phyloP scores from a whole-genome alignment of 1,139 yeast genomes.

The Kurtzmaniella quercitrusa region DNA sequence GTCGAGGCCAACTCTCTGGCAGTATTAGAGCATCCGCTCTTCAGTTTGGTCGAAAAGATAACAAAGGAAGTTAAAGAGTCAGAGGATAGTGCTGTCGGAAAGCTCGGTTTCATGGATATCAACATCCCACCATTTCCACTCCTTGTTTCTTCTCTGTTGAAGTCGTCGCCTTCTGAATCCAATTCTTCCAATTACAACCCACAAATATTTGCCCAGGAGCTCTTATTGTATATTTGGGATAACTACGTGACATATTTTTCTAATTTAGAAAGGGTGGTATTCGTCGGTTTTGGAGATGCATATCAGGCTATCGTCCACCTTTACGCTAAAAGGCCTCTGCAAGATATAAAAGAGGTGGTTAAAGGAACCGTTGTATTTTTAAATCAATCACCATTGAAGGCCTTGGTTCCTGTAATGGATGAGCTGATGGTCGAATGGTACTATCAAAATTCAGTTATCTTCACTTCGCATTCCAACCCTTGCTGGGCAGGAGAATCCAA shows the following conservation, averaged over 20 bases:
- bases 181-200: slow-evolving; percentile 47
- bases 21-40: slow-evolving; percentile 46
- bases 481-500: slow-evolving; percentile 58
- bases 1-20: slow-evolving; percentile 72
- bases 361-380: slow-evolving; percentile 72
- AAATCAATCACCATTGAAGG: slow-evolving; percentile 61
- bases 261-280: slow-evolving; percentile 63
- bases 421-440: slow-evolving; percentile 92
- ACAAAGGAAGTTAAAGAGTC: slow-evolving; percentile 30
- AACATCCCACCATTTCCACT: slow-evolving; percentile 58
- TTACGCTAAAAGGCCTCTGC: slow-evolving; percentile 69
- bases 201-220: slow-evolving; percentile 68
- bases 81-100: slow-evolving; percentile 51
- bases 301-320: slow-evolving; percentile 84
- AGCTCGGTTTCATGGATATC: slow-evolving; percentile 79
- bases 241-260: slow-evolving; percentile 75
- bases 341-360: slow-evolving; percentile 55
- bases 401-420: slow-evolving; percentile 82
- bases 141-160: slow-evolving; percentile 20
- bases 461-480: slow-evolving; percentile 68
- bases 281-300: slow-evolving; percentile 89
- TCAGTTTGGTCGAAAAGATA: slow-evolving; percentile 33
- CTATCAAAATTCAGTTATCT: slow-evolving; percentile 78
- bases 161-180: slow-evolving; percentile 9
- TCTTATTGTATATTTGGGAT: slow-evolving; percentile 82